Conservation (phyloP, 805 yeast genomes). For the Lipomyces chichibuensis region DNA sequence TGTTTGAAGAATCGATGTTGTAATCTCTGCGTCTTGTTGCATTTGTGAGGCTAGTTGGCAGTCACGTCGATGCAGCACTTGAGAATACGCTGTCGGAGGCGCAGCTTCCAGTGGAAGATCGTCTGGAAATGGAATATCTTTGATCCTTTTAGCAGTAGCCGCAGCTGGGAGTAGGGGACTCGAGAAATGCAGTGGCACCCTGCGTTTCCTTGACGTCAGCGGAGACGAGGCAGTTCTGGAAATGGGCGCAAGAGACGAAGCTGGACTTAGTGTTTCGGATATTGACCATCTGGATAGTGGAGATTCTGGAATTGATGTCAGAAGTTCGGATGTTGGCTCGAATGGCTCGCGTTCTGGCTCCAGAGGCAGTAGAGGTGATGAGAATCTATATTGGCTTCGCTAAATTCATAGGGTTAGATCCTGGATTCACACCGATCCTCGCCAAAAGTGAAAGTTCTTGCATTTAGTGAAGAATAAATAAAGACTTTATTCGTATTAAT, state of each 20-base stretch:
- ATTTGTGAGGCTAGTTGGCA: conserved; percentile 1
- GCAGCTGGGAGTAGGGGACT: conserved; percentile 13
- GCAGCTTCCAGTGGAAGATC: conserved; percentile 5
- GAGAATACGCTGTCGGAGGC: conserved; percentile 11
- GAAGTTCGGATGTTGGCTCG: background rate
- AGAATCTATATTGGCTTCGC: background rate
- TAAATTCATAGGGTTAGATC: background rate
- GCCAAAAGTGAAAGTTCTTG: background rate
- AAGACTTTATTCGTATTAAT: background rate
- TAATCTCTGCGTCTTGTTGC: background rate
- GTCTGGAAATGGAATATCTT: background rate
- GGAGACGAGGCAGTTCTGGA: background rate
- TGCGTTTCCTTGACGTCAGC: conserved; percentile 2
- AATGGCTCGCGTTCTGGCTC: background rate
- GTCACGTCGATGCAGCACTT: conserved; percentile 3
- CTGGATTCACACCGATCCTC: background rate
- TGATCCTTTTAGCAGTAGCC: background rate
- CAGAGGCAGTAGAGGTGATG: background rate
- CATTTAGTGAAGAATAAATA: background rate
- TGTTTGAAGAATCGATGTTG: conserved; percentile 2
- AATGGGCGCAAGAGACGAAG: background rate
- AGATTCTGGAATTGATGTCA: background rate
- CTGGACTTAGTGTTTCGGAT: conserved; percentile 1
- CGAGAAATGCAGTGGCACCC: conserved; percentile 10
- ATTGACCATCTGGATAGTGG: background rate